These are phyloP conservation scores for Mucor piriformis DNA, from an alignment of 371 early-diverging fungal genomes.

Conservation along the genomic window DNA sequence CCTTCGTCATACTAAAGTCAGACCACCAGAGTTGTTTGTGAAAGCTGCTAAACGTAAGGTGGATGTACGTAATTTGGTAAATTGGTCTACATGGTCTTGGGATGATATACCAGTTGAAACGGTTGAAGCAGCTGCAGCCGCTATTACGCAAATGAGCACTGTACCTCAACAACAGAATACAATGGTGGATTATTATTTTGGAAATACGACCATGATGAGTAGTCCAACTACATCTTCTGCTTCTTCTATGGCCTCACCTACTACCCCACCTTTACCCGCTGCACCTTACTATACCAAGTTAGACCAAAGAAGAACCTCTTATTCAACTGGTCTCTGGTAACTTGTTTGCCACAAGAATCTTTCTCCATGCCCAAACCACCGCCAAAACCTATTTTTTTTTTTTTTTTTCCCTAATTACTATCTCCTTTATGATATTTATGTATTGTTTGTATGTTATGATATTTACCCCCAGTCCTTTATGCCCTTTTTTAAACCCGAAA, in stretches of 20 bases:
- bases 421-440: no score
- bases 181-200: not conserved
- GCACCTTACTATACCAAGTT: not conserved
- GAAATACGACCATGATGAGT: not conserved
- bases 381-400: no score
- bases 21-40: slow-evolving; percentile 47
- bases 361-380: no score
- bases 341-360: no score
- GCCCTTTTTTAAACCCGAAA: no score
- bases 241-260: slow-evolving; percentile 3
- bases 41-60: slow-evolving; percentile 53
- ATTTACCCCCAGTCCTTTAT: no score
- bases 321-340: not conserved
- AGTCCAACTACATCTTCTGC: slow-evolving; percentile 1
- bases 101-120: slow-evolving; percentile 21
- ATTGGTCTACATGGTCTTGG: slow-evolving; percentile 40
- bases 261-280: not conserved
- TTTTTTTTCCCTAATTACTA: no score
- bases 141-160: not conserved
- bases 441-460: no score
- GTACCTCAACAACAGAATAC: not conserved
- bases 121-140: slow-evolving; percentile 9
- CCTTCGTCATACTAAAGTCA: slow-evolving; percentile 40
- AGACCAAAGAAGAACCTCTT: not conserved
- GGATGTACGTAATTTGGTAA: slow-evolving; percentile 41